phyloP scores from a whole-genome alignment of 2,329 filamentous ascomycete species.

The Orbilia oligospora region DNA sequence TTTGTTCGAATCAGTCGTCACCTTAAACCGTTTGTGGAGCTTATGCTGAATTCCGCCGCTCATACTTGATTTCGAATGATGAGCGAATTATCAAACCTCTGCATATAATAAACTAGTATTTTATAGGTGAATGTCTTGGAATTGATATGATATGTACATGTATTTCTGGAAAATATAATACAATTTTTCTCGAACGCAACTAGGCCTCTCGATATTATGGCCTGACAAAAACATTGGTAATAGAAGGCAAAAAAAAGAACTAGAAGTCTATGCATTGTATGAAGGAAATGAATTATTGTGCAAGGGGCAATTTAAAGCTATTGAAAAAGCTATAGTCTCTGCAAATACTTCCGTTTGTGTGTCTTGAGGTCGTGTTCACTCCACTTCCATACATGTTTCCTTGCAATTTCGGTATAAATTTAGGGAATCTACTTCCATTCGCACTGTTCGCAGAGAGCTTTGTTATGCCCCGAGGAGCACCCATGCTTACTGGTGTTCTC shows the following conservation, averaged over 20 bases:
- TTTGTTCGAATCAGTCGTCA: slow-evolving; percentile 30
- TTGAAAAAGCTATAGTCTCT: neutral
- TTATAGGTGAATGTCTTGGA: slow-evolving; percentile 31
- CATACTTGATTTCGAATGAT: slow-evolving; percentile 8
- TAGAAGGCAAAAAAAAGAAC: slow-evolving; percentile 11
- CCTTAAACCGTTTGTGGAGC: slow-evolving; percentile 20
- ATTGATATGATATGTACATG: slow-evolving; percentile 24
- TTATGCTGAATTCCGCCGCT: neutral
- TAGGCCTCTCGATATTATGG: neutral
- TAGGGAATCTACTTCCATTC: slow-evolving; percentile 26
- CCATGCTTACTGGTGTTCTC: slow-evolving; percentile 38
- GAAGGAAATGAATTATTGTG: slow-evolving; percentile 10
- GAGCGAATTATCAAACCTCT: slow-evolving; percentile 21
- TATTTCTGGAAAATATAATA: slow-evolving; percentile 12
- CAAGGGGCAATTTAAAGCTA: slow-evolving; percentile 6
- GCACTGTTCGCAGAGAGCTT: slow-evolving; percentile 45
- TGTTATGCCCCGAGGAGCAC: slow-evolving; percentile 38
- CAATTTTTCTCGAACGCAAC: slow-evolving; percentile 1
- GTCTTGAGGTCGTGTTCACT: neutral
- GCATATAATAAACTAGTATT: slow-evolving; percentile 4
- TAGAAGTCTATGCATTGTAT: neutral
- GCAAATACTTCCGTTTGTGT: neutral
- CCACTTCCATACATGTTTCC: slow-evolving; percentile 17
- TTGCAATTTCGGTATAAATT: slow-evolving; percentile 14
- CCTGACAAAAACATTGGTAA: neutral